Conservation (phyloP, 495 filamentous ascomycete genomes). For the Lindgomyces ingoldianus region DNA sequence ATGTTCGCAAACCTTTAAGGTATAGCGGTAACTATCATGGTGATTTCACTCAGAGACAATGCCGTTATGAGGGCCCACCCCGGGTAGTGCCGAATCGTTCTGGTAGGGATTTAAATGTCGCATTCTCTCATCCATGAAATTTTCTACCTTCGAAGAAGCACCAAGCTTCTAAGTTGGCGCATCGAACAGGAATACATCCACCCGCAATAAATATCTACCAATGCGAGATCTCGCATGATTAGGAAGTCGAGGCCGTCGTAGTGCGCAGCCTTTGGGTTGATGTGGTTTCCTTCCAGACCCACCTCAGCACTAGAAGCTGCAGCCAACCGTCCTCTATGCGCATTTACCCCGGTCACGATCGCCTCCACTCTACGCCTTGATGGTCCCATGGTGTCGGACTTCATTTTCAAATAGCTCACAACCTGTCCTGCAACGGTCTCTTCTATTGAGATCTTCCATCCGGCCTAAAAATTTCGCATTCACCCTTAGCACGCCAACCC, state of each 20-base stretch:
- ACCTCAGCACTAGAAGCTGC: constrained; percentile 2
- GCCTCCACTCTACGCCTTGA: too few species aligned
- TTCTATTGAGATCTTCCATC: too few species aligned
- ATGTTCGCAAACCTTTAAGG: too few species aligned
- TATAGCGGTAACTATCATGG: neutral
- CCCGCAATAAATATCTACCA: neutral
- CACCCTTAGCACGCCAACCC: neutral
- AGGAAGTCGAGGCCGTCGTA: too few species aligned
- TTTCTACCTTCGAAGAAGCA: too few species aligned
- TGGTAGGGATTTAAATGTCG: neutral
- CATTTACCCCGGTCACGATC: too few species aligned
- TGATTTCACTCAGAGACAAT: neutral
- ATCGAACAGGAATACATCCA: neutral
- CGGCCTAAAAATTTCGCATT: constrained; percentile 2
- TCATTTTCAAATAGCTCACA: too few species aligned
- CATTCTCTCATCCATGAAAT: neutral
- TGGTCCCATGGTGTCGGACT: too few species aligned
- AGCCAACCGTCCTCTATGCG: neutral
- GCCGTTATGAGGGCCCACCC: neutral
- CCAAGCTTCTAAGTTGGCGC: neutral
- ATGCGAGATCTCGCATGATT: neutral
- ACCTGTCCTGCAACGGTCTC: too few species aligned
- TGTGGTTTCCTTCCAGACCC: too few species aligned
- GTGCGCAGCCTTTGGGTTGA: too few species aligned
- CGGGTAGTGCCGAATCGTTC: neutral